These are phyloP conservation scores for Pinus tabuliformis DNA, from an alignment of 75 land plant species.

Conservation along the genomic window DNA sequence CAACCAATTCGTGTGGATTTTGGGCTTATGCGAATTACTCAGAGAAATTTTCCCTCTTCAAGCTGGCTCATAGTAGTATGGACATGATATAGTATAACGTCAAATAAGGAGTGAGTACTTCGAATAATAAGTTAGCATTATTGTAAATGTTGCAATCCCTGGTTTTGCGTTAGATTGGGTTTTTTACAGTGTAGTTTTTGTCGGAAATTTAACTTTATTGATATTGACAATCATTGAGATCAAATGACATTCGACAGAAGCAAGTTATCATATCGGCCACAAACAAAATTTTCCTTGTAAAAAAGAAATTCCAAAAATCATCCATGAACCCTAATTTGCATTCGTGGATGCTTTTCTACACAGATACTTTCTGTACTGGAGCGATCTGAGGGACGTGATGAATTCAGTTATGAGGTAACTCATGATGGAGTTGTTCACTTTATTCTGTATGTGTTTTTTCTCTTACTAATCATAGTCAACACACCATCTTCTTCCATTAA, in stretches of 20 bases:
- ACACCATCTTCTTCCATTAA: neutral
- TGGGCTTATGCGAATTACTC: neutral
- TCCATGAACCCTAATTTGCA: neutral
- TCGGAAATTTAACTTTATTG: neutral
- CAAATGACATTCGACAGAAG: neutral
- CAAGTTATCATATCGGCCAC: neutral
- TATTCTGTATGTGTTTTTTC: neutral
- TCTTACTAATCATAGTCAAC: neutral
- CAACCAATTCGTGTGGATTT: neutral
- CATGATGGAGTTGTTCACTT: neutral
- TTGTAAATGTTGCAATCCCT: neutral
- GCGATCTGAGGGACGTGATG: constrained; percentile 1
- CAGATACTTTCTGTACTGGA: constrained; percentile 5
- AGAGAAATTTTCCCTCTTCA: neutral
- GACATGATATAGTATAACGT: neutral
- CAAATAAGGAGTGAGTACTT: neutral
- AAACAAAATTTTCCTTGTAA: neutral
- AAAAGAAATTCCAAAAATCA: neutral
- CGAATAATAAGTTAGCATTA: neutral
- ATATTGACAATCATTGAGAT: neutral
- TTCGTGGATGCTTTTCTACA: neutral
- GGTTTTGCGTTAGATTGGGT: neutral
- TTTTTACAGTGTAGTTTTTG: neutral
- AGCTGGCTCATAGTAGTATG: neutral
- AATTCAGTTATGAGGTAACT: constrained; percentile 3